A percentile compares a stretch with the other conserved stretches of the same genome.
Conservation (phyloP, 2,329 filamentous ascomycete genomes). For the Xylaria sp. region DNA sequence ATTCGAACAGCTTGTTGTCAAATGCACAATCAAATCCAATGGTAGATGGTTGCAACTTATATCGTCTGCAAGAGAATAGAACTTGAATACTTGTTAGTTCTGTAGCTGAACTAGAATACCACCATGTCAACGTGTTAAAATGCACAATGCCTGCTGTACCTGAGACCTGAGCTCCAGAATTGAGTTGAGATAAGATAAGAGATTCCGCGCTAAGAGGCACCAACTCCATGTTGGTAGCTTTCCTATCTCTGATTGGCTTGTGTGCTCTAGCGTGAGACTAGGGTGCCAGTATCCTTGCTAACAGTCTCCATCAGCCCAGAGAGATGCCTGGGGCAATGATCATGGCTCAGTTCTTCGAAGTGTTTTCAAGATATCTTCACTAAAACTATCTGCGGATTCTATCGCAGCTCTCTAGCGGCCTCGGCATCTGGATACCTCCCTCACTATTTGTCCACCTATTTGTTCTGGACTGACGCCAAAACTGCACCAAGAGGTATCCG, state of each 20-base stretch:
- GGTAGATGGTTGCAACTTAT: constrained; percentile 25
- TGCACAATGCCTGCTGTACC: constrained; percentile 40
- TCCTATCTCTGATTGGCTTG: constrained; percentile 36
- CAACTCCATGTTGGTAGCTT: constrained; percentile 26
- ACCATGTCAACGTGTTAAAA: constrained; percentile 47
- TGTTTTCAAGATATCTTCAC: too few species aligned
- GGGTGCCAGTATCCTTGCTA: not conserved
- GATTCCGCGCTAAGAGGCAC: not conserved
- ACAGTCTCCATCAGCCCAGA: too few species aligned
- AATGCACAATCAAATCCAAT: constrained; percentile 6
- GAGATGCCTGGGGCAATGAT: too few species aligned
- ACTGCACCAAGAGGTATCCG: too few species aligned
- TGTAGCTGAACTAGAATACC: constrained; percentile 32
- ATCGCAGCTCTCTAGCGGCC: not conserved
- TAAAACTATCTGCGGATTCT: too few species aligned
- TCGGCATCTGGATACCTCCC: not conserved
- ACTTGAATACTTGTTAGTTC: not conserved
- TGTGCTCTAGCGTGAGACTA: constrained; percentile 7
- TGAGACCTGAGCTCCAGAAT: constrained; percentile 7
- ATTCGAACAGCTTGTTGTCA: constrained; percentile 38
- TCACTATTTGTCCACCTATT: not conserved
- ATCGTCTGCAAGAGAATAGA: not conserved
- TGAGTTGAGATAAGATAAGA: constrained; percentile 47
- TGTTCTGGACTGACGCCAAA: not conserved
- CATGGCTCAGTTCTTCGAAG: too few species aligned